phyloP scores from a whole-genome alignment of 2,329 filamentous ascomycete genomes.

The Talaromyces atroroseus region DNA sequence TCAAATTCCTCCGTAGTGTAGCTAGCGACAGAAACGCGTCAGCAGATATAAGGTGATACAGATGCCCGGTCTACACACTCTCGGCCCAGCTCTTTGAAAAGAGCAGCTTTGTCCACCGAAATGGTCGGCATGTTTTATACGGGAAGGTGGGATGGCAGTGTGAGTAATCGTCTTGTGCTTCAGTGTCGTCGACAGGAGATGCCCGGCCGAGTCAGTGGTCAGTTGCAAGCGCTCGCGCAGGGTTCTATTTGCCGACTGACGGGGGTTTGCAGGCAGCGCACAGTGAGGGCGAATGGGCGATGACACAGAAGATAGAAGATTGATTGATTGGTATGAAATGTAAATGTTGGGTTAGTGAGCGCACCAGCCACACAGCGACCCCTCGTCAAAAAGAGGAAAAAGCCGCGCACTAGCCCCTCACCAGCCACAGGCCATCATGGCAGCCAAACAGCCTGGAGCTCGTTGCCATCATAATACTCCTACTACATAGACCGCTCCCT shows the following conservation, averaged over 20 bases:
- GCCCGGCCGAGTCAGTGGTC: not conserved
- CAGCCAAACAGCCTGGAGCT: slow-evolving; percentile 5
- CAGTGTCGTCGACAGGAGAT: not conserved
- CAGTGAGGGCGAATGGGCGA: not conserved
- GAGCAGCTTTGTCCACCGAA: slow-evolving; percentile 88
- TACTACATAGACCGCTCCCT: slow-evolving; percentile 8
- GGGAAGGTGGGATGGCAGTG: slow-evolving; percentile 12
- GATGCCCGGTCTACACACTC: slow-evolving; percentile 62
- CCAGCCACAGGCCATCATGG: slow-evolving; percentile 22
- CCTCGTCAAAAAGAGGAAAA: slow-evolving; percentile 8
- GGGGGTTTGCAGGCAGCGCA: not conserved
- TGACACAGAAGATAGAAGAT: slow-evolving; percentile 10
- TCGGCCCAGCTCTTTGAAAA: slow-evolving; percentile 86
- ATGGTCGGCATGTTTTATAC: slow-evolving; percentile 80
- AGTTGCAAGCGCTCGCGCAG: not conserved
- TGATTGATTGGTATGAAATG: no score
- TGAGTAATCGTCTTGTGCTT: not conserved
- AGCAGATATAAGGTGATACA: no score
- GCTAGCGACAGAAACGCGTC: slow-evolving; percentile 37
- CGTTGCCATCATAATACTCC: slow-evolving; percentile 7
- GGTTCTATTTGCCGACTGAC: not conserved
- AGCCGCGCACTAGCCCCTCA: slow-evolving; percentile 14
- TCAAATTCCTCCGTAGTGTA: slow-evolving; percentile 94
- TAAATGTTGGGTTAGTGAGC: no score
- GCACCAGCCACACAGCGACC: slow-evolving; percentile 13